phyloP scores from a whole-genome alignment of 2,329 filamentous ascomycete genomes.

The Akanthomyces dipterigenus region DNA sequence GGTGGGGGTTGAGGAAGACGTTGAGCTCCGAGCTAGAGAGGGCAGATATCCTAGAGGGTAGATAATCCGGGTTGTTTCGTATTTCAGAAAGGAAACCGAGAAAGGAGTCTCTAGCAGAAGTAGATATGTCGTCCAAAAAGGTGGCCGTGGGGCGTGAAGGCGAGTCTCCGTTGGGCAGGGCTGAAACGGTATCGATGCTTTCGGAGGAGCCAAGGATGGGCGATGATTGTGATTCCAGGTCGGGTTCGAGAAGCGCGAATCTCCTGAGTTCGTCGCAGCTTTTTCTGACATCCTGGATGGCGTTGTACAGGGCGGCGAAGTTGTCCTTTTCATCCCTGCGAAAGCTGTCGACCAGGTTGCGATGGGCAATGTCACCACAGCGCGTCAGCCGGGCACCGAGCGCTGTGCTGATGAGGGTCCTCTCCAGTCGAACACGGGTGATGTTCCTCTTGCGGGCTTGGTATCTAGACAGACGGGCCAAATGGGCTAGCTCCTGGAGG shows the following conservation, averaged over 20 bases:
- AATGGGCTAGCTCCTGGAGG: constrained; percentile 69
- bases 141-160: constrained; percentile 40
- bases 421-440: constrained; percentile 65
- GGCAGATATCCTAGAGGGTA: constrained; percentile 73
- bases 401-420: constrained; percentile 67
- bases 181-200: constrained; percentile 40
- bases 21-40: constrained; percentile 71
- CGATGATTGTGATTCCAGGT: constrained; percentile 54
- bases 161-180: constrained; percentile 31
- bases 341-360: constrained; percentile 71
- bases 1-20: constrained; percentile 70
- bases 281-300: constrained; percentile 70
- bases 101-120: constrained; percentile 66
- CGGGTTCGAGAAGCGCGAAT: constrained; percentile 65
- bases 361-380: constrained; percentile 67
- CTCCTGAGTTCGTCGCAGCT: constrained; percentile 67
- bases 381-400: constrained; percentile 67
- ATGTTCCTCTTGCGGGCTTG: constrained; percentile 74
- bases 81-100: constrained; percentile 75
- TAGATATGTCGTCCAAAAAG: constrained; percentile 62
- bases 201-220: constrained; percentile 38
- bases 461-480: constrained; percentile 71
- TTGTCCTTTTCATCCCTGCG: constrained; percentile 70
- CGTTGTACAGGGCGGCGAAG: constrained; percentile 69
- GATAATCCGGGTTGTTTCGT: constrained; percentile 78